Conservation (phyloP, 805 yeast species). For the Candida ascalaphidarum region DNA sequence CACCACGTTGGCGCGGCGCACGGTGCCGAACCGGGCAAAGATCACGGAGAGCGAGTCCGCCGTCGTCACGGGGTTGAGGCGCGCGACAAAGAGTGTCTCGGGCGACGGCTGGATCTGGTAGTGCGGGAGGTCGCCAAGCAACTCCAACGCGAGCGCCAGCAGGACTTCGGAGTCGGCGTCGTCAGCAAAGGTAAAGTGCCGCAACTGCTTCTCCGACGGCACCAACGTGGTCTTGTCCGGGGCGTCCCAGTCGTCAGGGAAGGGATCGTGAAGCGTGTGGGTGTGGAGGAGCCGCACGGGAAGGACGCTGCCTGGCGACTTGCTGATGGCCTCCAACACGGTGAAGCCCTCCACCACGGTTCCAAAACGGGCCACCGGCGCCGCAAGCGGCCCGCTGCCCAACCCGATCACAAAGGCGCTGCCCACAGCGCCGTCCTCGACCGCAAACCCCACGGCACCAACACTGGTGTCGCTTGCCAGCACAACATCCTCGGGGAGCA, state of each 20-base stretch:
- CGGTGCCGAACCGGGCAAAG: conserved; percentile 54
- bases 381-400: background rate
- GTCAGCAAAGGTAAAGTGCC: too few species aligned
- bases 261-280: conserved; percentile 48
- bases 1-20: conserved; percentile 44
- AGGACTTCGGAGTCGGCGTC: conserved; percentile 5
- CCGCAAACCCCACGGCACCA: conserved; percentile 8
- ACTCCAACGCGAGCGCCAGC: conserved; percentile 54
- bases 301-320: conserved; percentile 10
- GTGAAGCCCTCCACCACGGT: conserved; percentile 43
- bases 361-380: conserved; percentile 28
- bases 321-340: conserved; percentile 36
- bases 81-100: conserved; percentile 53
- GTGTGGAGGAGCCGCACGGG: conserved; percentile 42
- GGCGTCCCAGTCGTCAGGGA: conserved; percentile 27
- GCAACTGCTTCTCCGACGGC: conserved; percentile 10
- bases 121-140: conserved; percentile 55
- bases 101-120: conserved; percentile 56
- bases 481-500: too few species aligned
- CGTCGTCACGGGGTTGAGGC: conserved; percentile 53
- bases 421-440: conserved; percentile 2
- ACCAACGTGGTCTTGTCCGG: conserved; percentile 4
- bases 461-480: conserved; percentile 1
- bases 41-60: conserved; percentile 47
- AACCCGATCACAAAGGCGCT: conserved; percentile 1